A percentile compares a stretch with the other conserved stretches of the same genome.
phyloP scores from a whole-genome alignment of 306 rosid genomes.

The Castanea crenata region DNA sequence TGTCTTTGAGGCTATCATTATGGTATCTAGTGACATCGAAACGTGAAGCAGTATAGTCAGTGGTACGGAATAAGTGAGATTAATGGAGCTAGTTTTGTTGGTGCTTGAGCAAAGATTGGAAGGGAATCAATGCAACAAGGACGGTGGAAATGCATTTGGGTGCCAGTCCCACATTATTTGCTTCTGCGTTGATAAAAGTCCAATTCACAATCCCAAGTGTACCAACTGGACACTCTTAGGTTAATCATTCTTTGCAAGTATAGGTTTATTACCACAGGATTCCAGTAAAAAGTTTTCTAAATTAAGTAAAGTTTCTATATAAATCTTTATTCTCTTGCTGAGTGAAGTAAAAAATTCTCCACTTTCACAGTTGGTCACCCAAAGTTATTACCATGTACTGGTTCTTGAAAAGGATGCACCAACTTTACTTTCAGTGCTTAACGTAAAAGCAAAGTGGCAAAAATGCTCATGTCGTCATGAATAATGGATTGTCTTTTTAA shows the following conservation, averaged over 20 bases:
- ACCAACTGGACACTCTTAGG: not conserved
- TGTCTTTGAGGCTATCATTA: slow-evolving; percentile 1
- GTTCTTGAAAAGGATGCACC: not conserved
- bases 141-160: not conserved
- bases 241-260: not conserved
- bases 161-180: not conserved
- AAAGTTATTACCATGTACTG: not conserved
- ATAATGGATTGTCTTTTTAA: no score
- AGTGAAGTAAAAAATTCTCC: not conserved
- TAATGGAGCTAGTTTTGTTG: not conserved
- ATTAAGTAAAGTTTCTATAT: not conserved
- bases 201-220: not conserved
- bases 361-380: not conserved
- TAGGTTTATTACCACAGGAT: no score
- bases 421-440: no score
- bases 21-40: not conserved
- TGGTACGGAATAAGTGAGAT: not conserved
- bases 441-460: no score
- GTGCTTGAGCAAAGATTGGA: not conserved
- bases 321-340: not conserved
- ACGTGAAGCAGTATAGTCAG: not conserved
- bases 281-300: no score
- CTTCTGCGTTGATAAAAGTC: not conserved
- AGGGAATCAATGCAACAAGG: not conserved
- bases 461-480: no score